Evolutionary conservation across 2,329 filamentous ascomycete species (phyloP).

Genomic region (Neocatenulostroma microsporum): DNA sequence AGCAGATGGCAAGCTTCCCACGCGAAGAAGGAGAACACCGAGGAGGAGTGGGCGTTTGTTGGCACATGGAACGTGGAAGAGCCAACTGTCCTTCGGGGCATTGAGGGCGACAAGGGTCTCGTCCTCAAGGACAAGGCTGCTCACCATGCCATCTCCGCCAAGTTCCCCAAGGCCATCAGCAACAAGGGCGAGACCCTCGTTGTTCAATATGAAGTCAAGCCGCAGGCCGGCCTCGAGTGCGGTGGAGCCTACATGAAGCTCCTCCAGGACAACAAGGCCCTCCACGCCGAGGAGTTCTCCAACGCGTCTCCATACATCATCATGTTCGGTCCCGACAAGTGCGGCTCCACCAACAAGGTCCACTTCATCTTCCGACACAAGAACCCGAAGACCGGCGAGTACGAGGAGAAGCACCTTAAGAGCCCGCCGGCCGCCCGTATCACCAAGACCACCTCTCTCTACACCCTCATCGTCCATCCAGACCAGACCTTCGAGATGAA

Average conservation of each 20-base stretch:
- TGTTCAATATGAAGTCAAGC: slow-evolving; percentile 98
- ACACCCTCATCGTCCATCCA: slow-evolving; percentile 92
- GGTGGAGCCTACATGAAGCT: slow-evolving; percentile 99
- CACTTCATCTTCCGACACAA: slow-evolving; percentile 99
- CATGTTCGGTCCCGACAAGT: slow-evolving; percentile 99
- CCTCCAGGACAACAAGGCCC: slow-evolving; percentile 91
- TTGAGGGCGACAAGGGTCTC: slow-evolving; percentile 90
- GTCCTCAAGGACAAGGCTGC: slow-evolving; percentile 97
- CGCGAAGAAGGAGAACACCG: slow-evolving; percentile 90
- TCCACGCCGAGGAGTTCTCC: slow-evolving; percentile 95
- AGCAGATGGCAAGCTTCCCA: slow-evolving; percentile 84
- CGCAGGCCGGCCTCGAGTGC: slow-evolving; percentile 93
- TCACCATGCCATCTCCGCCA: slow-evolving; percentile 98
- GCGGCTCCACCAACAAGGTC: slow-evolving; percentile 95
- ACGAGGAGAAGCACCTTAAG: slow-evolving; percentile 98
- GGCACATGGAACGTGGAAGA: slow-evolving; percentile 97
- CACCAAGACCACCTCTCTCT: slow-evolving; percentile 85
- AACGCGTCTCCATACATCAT: slow-evolving; percentile 97
- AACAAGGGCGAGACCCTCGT: slow-evolving; percentile 97
- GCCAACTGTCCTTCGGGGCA: slow-evolving; percentile 80
- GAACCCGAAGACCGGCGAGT: slow-evolving; percentile 99
- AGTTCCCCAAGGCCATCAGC: slow-evolving; percentile 93
- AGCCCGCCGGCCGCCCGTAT: slow-evolving; percentile 78
- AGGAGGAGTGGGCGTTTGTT: slow-evolving; percentile 90
- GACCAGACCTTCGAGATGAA: slow-evolving; percentile 93